Percentiles rank a stretch among this genome's conserved stretches.
These are phyloP conservation scores for Phytophthora meadii DNA, from an alignment of 352 stramenopile species.

Conservation along the genomic window DNA sequence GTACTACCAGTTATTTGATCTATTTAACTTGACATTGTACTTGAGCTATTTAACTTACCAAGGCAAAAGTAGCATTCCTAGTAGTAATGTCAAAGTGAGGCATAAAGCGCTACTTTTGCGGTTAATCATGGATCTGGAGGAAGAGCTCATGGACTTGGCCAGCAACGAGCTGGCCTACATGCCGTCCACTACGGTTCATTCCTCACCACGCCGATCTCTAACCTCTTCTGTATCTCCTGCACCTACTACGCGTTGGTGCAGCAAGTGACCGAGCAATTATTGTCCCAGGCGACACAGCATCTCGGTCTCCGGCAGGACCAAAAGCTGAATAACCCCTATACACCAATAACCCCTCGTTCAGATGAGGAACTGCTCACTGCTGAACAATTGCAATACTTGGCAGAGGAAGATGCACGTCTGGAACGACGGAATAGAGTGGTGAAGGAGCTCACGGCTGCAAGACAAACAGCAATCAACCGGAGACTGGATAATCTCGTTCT, in stretches of 20 bases:
- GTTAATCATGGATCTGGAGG: constrained; percentile 50
- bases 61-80: no score
- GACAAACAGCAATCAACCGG: constrained; percentile 3
- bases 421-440: constrained; percentile 21
- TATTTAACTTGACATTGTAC: no score
- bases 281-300: constrained; percentile 9
- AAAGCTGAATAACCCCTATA: not conserved
- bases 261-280: constrained; percentile 21
- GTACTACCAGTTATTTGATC: no score
- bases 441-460: constrained; percentile 17
- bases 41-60: no score
- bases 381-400: constrained; percentile 23
- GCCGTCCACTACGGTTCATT: constrained; percentile 15
- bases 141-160: constrained; percentile 68
- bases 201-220: not conserved
- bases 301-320: constrained; percentile 12
- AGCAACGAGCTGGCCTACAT: constrained; percentile 70
- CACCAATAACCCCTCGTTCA: not conserved
- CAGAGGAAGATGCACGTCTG: constrained; percentile 30
- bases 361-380: constrained; percentile 18
- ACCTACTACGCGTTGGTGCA: constrained; percentile 12
- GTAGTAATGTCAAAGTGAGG: not conserved
- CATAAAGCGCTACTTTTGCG: not conserved
- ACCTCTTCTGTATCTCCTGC: not conserved
- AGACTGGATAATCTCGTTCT: constrained; percentile 24